phyloP scores from a whole-genome alignment of 140 eudicot species.

The Flaveria floridana region DNA sequence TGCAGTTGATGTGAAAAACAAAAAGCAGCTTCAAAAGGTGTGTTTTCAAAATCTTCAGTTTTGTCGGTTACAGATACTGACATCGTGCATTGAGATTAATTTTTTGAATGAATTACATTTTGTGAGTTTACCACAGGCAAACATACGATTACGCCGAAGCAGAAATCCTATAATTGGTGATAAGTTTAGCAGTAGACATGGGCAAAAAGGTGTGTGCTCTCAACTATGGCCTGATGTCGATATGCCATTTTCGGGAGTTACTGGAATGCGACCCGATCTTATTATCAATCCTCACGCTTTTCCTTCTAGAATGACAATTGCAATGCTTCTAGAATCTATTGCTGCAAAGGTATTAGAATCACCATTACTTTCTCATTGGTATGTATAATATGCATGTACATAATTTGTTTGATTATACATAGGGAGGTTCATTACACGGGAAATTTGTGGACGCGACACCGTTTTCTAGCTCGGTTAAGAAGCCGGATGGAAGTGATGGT shows the following conservation, averaged over 20 bases:
- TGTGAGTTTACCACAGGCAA: slow-evolving; percentile 48
- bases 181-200: slow-evolving; percentile 96
- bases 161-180: slow-evolving; percentile 93
- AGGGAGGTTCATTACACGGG: slow-evolving; percentile 88
- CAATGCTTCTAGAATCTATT: slow-evolving; percentile 95
- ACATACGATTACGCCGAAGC: slow-evolving; percentile 70
- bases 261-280: slow-evolving; percentile 97
- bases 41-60: neutral
- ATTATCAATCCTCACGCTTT: slow-evolving; percentile 97
- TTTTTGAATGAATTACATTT: neutral
- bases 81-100: neutral
- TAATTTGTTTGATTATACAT: neutral
- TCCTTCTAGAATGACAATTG: slow-evolving; percentile 98
- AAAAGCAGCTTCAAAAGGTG: slow-evolving; percentile 69
- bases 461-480: slow-evolving; percentile 53
- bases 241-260: slow-evolving; percentile 85
- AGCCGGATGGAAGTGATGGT: slow-evolving; percentile 42
- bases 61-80: neutral
- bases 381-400: neutral
- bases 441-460: slow-evolving; percentile 83
- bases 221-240: slow-evolving; percentile 89
- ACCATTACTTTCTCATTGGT: neutral
- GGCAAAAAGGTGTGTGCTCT: slow-evolving; percentile 98
- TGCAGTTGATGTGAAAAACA: slow-evolving; percentile 71
- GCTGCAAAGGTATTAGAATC: slow-evolving; percentile 81